Percentiles rank a stretch among this genome's conserved stretches.
These are phyloP conservation scores for Suillus brevipes DNA, from an alignment of 768 basidiomycete species.

Conservation along the genomic window DNA sequence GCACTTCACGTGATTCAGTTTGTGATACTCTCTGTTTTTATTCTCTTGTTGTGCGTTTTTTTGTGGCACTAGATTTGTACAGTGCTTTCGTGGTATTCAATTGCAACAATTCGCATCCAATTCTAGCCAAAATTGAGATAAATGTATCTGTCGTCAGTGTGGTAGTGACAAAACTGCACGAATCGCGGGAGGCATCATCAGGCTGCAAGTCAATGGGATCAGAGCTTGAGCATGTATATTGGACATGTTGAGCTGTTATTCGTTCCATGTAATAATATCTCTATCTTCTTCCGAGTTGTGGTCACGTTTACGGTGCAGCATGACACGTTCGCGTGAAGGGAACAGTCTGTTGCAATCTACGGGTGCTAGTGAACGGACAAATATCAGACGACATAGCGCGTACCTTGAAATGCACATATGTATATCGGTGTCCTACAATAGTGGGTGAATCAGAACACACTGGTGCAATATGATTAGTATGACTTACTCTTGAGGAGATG, in stretches of 20 bases:
- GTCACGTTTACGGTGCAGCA: constrained; percentile 72
- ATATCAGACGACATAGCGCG: not conserved
- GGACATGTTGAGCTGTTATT: constrained; percentile 25
- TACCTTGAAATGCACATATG: constrained; percentile 69
- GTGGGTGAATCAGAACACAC: not conserved
- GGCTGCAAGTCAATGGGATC: not conserved
- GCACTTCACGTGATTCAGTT: not conserved
- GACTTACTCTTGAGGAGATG: constrained; percentile 65
- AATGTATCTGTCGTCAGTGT: not conserved
- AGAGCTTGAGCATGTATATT: not conserved
- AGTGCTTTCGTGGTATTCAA: constrained; percentile 8
- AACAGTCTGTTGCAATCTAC: constrained; percentile 71
- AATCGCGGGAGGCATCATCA: not conserved
- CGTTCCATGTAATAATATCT: constrained; percentile 75
- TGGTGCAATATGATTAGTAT: not conserved
- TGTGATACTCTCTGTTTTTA: not conserved
- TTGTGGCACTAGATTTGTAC: constrained; percentile 7
- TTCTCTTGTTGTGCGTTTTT: not conserved
- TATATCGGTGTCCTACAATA: constrained; percentile 70
- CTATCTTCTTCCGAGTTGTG: constrained; percentile 57
- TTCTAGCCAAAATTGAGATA: too few relatives aligned
- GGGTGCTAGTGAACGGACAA: constrained; percentile 6
- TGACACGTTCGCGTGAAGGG: constrained; percentile 65
- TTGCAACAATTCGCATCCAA: not conserved
- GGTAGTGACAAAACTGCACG: not conserved